phyloP scores from a whole-genome alignment of 208 protist species.

The Crithidia expoeki region DNA sequence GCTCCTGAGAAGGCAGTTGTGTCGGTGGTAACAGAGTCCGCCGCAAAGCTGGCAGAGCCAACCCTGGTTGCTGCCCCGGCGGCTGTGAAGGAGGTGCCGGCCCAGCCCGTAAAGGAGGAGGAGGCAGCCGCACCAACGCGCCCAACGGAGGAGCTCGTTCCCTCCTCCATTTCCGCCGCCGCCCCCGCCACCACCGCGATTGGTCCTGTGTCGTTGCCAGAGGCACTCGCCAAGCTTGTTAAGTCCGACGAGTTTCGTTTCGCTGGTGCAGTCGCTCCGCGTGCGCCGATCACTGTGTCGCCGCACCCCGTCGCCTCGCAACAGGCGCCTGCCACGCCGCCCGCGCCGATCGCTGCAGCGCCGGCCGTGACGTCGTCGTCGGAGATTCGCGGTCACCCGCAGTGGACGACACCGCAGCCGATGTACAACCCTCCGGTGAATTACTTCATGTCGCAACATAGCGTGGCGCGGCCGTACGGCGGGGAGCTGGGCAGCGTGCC shows the following conservation, averaged over 20 bases:
- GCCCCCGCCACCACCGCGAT: constrained; percentile 20
- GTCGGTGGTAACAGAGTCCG: not conserved
- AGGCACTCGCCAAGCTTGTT: constrained; percentile 39
- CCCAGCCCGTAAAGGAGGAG: constrained; percentile 15
- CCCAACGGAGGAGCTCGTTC: not conserved
- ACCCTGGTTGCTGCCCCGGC: not conserved
- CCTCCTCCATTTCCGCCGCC: constrained; percentile 20
- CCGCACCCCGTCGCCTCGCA: not conserved
- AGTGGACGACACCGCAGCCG: constrained; percentile 17
- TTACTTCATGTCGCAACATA: constrained; percentile 16
- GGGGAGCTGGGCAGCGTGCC: constrained; percentile 39
- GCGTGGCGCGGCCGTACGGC: constrained; percentile 21
- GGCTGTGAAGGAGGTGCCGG: not conserved
- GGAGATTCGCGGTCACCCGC: constrained; percentile 18
- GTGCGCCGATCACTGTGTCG: constrained; percentile 4
- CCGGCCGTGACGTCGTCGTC: constrained; percentile 29
- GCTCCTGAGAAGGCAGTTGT: not conserved
- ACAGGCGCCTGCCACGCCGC: constrained; percentile 10
- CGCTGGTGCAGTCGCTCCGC: constrained; percentile 15
- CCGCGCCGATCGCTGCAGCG: not conserved
- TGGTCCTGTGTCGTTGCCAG: constrained; percentile 53
- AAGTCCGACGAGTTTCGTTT: constrained; percentile 28
- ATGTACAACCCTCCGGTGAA: constrained; percentile 25
- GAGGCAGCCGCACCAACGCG: not conserved
- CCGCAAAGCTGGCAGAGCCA: constrained; percentile 7